Base-by-base conservation (phyloP, 768 basidiomycete genomes). In the Russula dissimulans region DNA sequence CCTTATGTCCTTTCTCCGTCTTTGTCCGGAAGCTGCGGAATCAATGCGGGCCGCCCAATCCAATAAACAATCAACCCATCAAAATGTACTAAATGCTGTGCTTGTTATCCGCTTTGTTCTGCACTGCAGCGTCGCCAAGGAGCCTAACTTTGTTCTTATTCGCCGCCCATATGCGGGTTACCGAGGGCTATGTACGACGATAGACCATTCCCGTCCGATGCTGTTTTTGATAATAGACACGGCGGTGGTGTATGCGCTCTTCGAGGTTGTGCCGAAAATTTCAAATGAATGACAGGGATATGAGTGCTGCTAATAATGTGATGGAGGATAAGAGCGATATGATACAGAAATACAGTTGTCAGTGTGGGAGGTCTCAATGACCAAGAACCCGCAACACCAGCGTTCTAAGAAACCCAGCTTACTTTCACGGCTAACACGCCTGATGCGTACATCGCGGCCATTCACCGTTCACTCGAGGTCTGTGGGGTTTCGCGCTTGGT, bases 321-420 rank as follows among this genome's bases (percentile, higher is more conserved):
- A 45, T 61, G 15, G 38, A 36, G 44, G 31, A 48, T 57, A 38
- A 29, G 31, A 31, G 57, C 17, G 38, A 43, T 60, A 61, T 62
- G 59, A 50, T 53, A 61, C 48, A 62, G 34, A 56, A 43, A 45
- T 59, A 62, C 57, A 59, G 29, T 32, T 61, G 54, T 51, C 44
- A 32, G 47, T 49, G 49, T n/a, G 10, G 18, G 31, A 22, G 22
- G 36, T 51, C 50, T n/a, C 26, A 41, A 14, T 29, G 10, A 9
- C 41, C 32, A 14, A 29, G 14, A 12, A 47, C 42, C 18, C 54
- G 29, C n/a, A 43, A 52, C 17, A 51, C 18, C 15, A 49, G 48
- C 32, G 3, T 36, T 39, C 46, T 18, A 4, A 31, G 22, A 22
- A 47, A 41, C 12, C 54, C 58, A 53, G 51, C 45, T 43, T 36